These are phyloP conservation scores for Thelonectria discophora DNA, from an alignment of 2,329 filamentous ascomycete genomes.

Conservation along the genomic window DNA sequence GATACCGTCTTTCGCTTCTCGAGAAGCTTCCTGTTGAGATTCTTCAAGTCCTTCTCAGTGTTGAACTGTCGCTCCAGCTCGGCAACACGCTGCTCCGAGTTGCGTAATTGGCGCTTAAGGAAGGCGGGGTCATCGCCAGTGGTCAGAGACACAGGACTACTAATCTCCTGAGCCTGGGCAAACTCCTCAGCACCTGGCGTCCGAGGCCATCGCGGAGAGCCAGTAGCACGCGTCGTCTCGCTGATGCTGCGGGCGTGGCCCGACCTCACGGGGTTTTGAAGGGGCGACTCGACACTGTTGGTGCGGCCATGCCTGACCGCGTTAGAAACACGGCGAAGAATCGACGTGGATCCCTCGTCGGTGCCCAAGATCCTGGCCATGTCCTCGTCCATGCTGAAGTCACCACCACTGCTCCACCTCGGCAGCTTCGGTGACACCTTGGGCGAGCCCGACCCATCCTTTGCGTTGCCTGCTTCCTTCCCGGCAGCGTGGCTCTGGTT, in stretches of 20 bases:
- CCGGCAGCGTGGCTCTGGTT: conserved; percentile 45
- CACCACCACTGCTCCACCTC: conserved; percentile 80
- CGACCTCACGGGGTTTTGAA: conserved; percentile 52
- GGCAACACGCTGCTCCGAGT: conserved; percentile 83
- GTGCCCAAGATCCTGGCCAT: conserved; percentile 87
- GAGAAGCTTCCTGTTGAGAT: conserved; percentile 84
- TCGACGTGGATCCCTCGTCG: conserved; percentile 79
- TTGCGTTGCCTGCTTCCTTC: conserved; percentile 60
- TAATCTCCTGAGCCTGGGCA: conserved; percentile 66
- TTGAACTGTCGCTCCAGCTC: conserved; percentile 85
- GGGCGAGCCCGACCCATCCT: conserved; percentile 51
- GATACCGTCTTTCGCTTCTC: conserved; percentile 97
- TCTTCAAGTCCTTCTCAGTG: conserved; percentile 72
- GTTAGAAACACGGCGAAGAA: conserved; percentile 89
- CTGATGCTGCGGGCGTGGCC: conserved; percentile 71
- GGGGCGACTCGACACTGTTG: conserved; percentile 73
- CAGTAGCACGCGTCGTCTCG: conserved; percentile 70
- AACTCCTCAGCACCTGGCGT: conserved; percentile 69
- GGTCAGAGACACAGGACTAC: conserved; percentile 74
- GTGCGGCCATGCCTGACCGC: conserved; percentile 93
- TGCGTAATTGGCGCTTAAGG: conserved; percentile 79
- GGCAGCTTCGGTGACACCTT: conserved; percentile 73
- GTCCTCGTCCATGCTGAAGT: conserved; percentile 95
- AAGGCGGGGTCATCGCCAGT: conserved; percentile 72
- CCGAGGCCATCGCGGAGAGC: conserved; percentile 75